These are phyloP conservation scores for Podospora comata DNA, from an alignment of 495 filamentous ascomycete genomes.

Conservation along the genomic window DNA sequence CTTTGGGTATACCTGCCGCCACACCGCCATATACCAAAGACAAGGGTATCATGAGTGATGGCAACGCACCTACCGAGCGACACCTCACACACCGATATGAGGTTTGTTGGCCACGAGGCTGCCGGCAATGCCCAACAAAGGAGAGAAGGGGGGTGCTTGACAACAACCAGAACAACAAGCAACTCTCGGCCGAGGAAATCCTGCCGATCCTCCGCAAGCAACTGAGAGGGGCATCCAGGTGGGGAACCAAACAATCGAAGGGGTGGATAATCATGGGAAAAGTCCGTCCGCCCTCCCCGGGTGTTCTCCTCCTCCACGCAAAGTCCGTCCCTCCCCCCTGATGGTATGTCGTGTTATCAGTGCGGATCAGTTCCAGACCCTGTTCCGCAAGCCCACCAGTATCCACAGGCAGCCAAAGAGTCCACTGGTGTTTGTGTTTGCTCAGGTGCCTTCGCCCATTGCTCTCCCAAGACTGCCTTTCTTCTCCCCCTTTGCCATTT, in stretches of 20 bases:
- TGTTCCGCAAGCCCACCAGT: neutral
- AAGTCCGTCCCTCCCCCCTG: neutral
- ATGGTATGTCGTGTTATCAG: neutral
- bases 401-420: neutral
- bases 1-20: conserved; percentile 7
- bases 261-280: neutral
- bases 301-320: neutral
- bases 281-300: too few relatives aligned
- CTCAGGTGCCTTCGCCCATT: neutral
- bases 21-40: conserved; percentile 9
- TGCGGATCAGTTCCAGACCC: neutral
- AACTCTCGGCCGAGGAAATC: conserved; percentile 15
- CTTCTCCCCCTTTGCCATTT: neutral
- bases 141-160: neutral
- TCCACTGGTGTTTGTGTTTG: neutral
- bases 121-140: neutral
- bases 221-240: neutral
- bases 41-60: neutral
- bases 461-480: neutral
- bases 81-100: neutral
- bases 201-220: conserved; percentile 10
- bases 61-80: neutral
- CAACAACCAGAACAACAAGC: neutral
- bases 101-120: neutral
- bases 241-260: neutral